Evolutionary conservation across 805 yeast species (phyloP).

Genomic region (Kodamaea lidongshanica): DNA sequence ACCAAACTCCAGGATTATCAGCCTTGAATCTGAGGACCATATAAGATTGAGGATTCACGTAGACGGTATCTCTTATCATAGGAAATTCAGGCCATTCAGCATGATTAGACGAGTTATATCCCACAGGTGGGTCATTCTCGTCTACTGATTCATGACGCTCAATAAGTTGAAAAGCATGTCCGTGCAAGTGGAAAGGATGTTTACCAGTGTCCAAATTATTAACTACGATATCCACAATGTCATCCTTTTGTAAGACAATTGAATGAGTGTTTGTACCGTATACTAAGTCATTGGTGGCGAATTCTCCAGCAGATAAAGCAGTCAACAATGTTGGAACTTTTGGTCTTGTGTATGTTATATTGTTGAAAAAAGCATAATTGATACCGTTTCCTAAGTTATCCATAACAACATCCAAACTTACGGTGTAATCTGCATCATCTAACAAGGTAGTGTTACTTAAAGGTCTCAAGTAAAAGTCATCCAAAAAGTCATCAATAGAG

Average conservation of each 20-base stretch:
- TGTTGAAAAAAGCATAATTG: constrained; percentile 95
- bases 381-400: constrained; percentile 79
- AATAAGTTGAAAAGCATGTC: constrained; percentile 80
- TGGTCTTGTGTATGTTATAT: constrained; percentile 70
- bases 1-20: constrained; percentile 97
- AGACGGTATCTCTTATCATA: constrained; percentile 75
- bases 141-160: constrained; percentile 60
- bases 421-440: constrained; percentile 62
- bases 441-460: constrained; percentile 33
- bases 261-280: constrained; percentile 82
- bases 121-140: constrained; percentile 48
- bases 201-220: constrained; percentile 87
- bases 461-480: constrained; percentile 33
- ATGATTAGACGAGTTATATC: constrained; percentile 47
- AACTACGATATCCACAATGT: constrained; percentile 69
- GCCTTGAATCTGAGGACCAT: constrained; percentile 84
- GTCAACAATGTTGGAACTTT: constrained; percentile 82
- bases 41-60: constrained; percentile 78
- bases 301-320: constrained; percentile 65
- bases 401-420: constrained; percentile 75
- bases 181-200: constrained; percentile 98
- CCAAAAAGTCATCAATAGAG: constrained; percentile 42
- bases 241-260: constrained; percentile 59
- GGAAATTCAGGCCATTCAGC: constrained; percentile 62
- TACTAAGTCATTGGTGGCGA: constrained; percentile 45